These are phyloP conservation scores for Prunella vulgaris DNA, from an alignment of 257 asterid genomes.

Conservation along the genomic window DNA sequence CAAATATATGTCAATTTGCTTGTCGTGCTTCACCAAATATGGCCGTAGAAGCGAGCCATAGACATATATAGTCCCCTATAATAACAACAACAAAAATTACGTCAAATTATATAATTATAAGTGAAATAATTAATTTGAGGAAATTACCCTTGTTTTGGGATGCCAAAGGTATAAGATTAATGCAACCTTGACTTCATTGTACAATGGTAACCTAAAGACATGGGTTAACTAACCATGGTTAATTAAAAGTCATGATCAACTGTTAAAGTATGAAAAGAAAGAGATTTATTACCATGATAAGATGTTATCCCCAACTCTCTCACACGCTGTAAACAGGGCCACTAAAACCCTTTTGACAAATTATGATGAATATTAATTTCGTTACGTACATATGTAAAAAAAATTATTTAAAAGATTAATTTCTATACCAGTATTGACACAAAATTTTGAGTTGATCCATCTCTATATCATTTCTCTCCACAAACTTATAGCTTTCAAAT, in stretches of 20 bases:
- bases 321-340: conserved; percentile 39
- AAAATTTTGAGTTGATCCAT: conserved; percentile 45
- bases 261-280: not conserved
- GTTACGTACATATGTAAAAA: too few relatives aligned
- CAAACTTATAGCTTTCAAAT: conserved; percentile 21
- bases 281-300: conserved; percentile 37
- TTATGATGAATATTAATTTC: not conserved
- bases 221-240: not conserved
- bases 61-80: conserved; percentile 42
- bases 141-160: conserved; percentile 46
- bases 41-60: conserved; percentile 40
- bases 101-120: not conserved
- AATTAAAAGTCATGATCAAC: not conserved
- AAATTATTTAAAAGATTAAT: not conserved
- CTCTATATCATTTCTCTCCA: conserved; percentile 34
- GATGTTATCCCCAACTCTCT: conserved; percentile 44
- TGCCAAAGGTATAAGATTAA: conserved; percentile 53
- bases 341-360: conserved; percentile 58
- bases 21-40: conserved; percentile 37
- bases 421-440: conserved; percentile 50
- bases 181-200: conserved; percentile 58
- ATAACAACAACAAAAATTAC: too few relatives aligned
- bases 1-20: conserved; percentile 41
- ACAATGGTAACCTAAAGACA: conserved; percentile 48
- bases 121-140: not conserved